Conservation (phyloP, 164 flowering plant genomes). For the Tetracentron sinense region DNA sequence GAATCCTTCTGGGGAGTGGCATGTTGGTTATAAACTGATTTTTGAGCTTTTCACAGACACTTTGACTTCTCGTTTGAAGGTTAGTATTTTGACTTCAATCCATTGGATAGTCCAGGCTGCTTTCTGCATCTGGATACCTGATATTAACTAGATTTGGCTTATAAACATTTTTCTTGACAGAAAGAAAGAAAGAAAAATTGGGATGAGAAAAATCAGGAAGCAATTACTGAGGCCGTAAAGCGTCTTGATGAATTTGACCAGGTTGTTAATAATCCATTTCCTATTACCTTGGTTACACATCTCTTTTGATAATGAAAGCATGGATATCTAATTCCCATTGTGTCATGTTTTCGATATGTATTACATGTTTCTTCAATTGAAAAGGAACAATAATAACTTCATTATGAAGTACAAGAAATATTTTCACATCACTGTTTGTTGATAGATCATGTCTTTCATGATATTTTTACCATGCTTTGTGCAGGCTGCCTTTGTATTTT, state of each 20-base stretch:
- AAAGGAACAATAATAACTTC: neutral
- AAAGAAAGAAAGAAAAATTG: constrained; percentile 87
- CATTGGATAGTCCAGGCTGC: neutral
- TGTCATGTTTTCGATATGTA: neutral
- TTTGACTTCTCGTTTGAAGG: constrained; percentile 87
- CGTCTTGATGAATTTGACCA: constrained; percentile 72
- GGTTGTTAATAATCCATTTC: constrained; percentile 33
- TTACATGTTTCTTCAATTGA: neutral
- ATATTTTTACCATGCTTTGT: neutral
- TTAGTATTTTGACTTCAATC: constrained; percentile 13
- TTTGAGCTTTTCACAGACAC: constrained; percentile 81
- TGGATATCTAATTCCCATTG: neutral
- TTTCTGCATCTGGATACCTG: neutral
- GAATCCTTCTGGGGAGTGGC: constrained; percentile 97
- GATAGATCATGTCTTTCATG: neutral
- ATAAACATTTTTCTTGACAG: constrained; percentile 34
- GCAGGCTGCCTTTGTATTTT: neutral
- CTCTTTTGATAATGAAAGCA: neutral
- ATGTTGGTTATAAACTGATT: constrained; percentile 76
- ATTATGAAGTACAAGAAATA: neutral
- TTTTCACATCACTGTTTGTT: neutral
- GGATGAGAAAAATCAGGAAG: constrained; percentile 92
- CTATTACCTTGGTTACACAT: neutral
- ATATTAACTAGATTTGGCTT: neutral
- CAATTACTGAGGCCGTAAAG: constrained; percentile 77